These are phyloP conservation scores for Dysphania ambrosioides DNA, from an alignment of 148 eudicot genomes.

Conservation along the genomic window DNA sequence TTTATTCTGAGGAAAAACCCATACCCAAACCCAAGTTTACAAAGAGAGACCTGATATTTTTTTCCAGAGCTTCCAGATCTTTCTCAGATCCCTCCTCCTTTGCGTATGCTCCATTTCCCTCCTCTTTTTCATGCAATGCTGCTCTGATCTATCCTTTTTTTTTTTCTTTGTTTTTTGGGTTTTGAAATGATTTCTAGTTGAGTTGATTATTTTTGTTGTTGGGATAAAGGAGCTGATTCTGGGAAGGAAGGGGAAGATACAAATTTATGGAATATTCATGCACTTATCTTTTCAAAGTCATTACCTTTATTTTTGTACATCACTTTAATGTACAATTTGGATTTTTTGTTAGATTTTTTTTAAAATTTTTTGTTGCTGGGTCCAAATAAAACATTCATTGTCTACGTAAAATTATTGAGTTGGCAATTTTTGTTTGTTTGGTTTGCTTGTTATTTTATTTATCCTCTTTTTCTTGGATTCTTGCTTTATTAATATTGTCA, in stretches of 20 bases:
- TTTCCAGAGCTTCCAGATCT: constrained; percentile 35
- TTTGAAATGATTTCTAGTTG: too few species aligned
- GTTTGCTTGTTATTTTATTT: neutral
- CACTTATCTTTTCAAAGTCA: constrained; percentile 1
- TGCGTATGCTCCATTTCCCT: constrained; percentile 26
- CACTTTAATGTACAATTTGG: too few species aligned
- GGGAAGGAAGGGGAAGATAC: neutral
- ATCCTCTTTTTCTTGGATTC: too few species aligned
- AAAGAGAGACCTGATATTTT: constrained; percentile 1
- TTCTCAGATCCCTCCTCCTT: constrained; percentile 39
- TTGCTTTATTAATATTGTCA: too few species aligned
- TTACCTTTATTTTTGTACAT: too few species aligned
- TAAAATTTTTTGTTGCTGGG: neutral
- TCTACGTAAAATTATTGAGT: neutral
- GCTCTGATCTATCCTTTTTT: neutral
- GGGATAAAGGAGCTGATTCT: neutral
- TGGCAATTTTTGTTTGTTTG: neutral
- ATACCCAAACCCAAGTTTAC: constrained; percentile 3
- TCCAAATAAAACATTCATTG: neutral
- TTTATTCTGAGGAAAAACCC: constrained; percentile 10
- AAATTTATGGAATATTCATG: constrained; percentile 23
- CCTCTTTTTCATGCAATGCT: constrained; percentile 19
- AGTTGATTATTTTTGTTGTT: too few species aligned
- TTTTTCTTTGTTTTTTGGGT: neutral
- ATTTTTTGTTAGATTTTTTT: neutral